Percentiles rank a stretch among this genome's conserved stretches.
Evolutionary conservation across 163 green algal genomes (phyloP).

Genomic region (Coccomyxa subellipsoidea): DNA sequence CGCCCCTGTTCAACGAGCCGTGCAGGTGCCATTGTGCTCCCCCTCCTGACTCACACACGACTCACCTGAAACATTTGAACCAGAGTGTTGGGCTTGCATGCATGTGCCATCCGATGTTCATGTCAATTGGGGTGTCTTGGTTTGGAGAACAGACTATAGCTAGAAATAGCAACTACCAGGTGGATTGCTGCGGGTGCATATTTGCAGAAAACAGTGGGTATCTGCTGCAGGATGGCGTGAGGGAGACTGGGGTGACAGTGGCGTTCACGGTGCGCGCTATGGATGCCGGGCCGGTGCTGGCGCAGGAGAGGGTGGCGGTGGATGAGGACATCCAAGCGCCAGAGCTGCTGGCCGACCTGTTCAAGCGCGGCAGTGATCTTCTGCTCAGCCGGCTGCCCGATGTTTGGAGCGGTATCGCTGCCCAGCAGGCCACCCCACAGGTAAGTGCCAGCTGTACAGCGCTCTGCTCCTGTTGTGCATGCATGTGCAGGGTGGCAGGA

Average conservation of each 20-base stretch:
- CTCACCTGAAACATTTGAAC: no score
- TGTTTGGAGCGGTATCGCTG: constrained; percentile 67
- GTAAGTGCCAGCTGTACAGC: not conserved
- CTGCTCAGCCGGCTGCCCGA: constrained; percentile 69
- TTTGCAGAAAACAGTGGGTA: no score
- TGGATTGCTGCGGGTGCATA: no score
- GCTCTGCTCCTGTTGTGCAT: not conserved
- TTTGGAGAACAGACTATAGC: no score
- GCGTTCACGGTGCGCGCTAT: constrained; percentile 89
- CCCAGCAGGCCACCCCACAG: constrained; percentile 36
- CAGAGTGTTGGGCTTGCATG: no score
- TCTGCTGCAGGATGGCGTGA: constrained; percentile 34
- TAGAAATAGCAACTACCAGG: no score
- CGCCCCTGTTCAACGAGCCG: constrained; percentile 85
- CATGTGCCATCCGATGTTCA: no score
- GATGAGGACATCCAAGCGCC: constrained; percentile 50
- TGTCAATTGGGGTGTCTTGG: no score
- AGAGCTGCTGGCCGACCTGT: constrained; percentile 75
- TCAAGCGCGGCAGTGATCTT: constrained; percentile 50
- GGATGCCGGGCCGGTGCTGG: constrained; percentile 90
- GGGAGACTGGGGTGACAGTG: constrained; percentile 79
- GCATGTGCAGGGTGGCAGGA: no score
- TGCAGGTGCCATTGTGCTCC: constrained; percentile 82
- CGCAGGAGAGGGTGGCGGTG: constrained; percentile 57
- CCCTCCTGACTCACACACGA: no score